A percentile compares a stretch with the other conserved stretches of the same genome.
Conservation (phyloP, 306 rosid species). For the Ziziphus jujuba region DNA sequence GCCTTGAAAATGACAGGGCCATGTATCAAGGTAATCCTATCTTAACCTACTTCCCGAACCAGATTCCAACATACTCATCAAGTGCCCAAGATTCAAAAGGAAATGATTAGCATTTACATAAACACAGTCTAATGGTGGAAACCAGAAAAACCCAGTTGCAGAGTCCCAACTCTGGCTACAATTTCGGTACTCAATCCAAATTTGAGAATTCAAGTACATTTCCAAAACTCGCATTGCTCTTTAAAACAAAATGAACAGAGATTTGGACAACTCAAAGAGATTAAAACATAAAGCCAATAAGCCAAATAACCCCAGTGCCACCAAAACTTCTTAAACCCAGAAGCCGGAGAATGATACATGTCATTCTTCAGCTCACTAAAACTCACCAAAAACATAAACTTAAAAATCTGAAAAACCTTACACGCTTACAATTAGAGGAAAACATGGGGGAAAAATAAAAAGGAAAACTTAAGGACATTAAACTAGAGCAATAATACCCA, state of each 20-base stretch:
- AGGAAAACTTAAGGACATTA: not conserved
- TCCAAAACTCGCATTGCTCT: not conserved
- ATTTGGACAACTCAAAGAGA: constrained; percentile 1
- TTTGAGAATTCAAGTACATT: constrained; percentile 1
- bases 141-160: constrained; percentile 19
- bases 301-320: constrained; percentile 1
- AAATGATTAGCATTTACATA: not conserved
- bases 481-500: constrained; percentile 21
- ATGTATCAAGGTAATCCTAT: no score
- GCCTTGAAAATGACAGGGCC: not conserved
- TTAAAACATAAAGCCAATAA: not conserved
- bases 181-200: constrained; percentile 5
- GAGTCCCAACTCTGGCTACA: not conserved
- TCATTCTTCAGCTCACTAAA: not conserved
- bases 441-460: not conserved
- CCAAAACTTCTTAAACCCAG: not conserved
- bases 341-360: constrained; percentile 7
- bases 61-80: not conserved
- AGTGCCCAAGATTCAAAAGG: not conserved
- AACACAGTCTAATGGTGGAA: not conserved
- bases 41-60: not conserved
- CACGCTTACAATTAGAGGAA: not conserved
- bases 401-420: not conserved
- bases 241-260: not conserved
- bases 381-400: not conserved